Evolutionary conservation across 2,329 filamentous ascomycete species (phyloP).

Genomic region (Scedosporium dehoogii): DNA sequence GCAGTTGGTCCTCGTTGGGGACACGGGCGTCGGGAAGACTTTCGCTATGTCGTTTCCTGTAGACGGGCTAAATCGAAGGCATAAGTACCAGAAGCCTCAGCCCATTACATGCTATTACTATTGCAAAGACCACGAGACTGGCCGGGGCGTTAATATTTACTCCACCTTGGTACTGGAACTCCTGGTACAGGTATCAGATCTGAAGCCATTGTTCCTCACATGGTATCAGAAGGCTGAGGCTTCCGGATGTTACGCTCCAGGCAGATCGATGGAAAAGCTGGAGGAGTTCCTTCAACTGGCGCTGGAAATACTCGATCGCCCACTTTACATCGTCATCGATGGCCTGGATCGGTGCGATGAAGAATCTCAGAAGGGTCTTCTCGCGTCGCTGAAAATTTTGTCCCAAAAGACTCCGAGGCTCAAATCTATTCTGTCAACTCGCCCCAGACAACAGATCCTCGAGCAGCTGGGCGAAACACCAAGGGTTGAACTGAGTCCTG

Average conservation of each 20-base stretch:
- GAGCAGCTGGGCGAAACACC: slow-evolving; percentile 6
- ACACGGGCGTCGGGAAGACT: slow-evolving; percentile 14
- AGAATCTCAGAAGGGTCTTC: slow-evolving; percentile 13
- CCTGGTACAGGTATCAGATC: neutral
- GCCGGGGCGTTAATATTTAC: neutral
- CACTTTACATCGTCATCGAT: slow-evolving; percentile 15
- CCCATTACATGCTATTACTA: slow-evolving; percentile 19
- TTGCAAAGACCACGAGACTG: slow-evolving; percentile 16
- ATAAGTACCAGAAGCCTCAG: slow-evolving; percentile 9
- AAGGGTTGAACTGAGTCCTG: slow-evolving; percentile 7
- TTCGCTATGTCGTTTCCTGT: slow-evolving; percentile 12
- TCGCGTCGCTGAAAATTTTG: slow-evolving; percentile 8
- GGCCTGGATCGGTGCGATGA: slow-evolving; percentile 19
- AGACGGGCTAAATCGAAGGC: slow-evolving; percentile 10
- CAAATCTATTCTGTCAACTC: slow-evolving; percentile 11
- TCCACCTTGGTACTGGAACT: neutral
- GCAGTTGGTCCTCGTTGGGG: slow-evolving; percentile 11
- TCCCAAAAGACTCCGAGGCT: slow-evolving; percentile 8
- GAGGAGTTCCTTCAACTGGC: slow-evolving; percentile 8
- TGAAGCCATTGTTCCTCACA: neutral
- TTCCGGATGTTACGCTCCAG: neutral
- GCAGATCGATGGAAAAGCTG: slow-evolving; percentile 7
- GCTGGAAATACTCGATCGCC: slow-evolving; percentile 8
- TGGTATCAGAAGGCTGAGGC: neutral
- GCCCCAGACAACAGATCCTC: slow-evolving; percentile 8